A percentile compares a stretch with the other conserved stretches of the same genome.
Evolutionary conservation across 164 flowering plant species (phyloP).

Genomic region (Stephania cephalantha): DNA sequence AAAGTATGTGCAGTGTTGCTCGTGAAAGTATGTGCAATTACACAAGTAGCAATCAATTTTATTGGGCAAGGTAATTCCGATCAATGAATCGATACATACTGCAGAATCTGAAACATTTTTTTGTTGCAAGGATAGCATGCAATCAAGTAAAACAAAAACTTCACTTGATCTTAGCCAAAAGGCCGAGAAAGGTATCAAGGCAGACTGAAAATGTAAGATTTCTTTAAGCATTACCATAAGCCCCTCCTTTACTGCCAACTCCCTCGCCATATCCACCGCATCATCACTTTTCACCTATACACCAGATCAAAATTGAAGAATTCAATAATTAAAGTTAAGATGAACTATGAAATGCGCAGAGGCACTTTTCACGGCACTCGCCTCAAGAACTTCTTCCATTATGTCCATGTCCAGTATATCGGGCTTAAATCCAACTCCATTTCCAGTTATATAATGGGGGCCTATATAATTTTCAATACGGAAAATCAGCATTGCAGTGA

Average conservation of each 20-base stretch:
- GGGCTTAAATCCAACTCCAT: conserved; percentile 95
- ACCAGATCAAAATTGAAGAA: background rate
- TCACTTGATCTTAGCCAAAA: too few relatives aligned
- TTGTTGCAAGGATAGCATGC: background rate
- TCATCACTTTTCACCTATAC: conserved; percentile 80
- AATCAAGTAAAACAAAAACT: background rate
- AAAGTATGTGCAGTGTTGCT: background rate
- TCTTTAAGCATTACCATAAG: conserved; percentile 53
- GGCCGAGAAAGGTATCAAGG: background rate
- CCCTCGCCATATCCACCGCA: conserved; percentile 88
- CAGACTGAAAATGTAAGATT: background rate
- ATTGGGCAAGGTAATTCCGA: too few relatives aligned
- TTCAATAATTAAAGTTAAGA: background rate
- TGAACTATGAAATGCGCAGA: background rate
- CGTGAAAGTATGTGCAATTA: background rate
- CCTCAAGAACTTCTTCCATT: conserved; percentile 92
- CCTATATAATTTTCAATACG: conserved; percentile 32
- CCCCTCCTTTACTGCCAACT: conserved; percentile 88
- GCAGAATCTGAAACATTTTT: background rate
- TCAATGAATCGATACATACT: too few relatives aligned
- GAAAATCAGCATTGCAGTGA: background rate
- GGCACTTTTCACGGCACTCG: conserved; percentile 15
- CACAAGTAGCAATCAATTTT: too few relatives aligned
- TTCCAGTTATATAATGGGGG: conserved; percentile 89
- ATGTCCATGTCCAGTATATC: conserved; percentile 93